phyloP scores from a whole-genome alignment of 2,329 filamentous ascomycete species.

The Dactylellina haptotyla region DNA sequence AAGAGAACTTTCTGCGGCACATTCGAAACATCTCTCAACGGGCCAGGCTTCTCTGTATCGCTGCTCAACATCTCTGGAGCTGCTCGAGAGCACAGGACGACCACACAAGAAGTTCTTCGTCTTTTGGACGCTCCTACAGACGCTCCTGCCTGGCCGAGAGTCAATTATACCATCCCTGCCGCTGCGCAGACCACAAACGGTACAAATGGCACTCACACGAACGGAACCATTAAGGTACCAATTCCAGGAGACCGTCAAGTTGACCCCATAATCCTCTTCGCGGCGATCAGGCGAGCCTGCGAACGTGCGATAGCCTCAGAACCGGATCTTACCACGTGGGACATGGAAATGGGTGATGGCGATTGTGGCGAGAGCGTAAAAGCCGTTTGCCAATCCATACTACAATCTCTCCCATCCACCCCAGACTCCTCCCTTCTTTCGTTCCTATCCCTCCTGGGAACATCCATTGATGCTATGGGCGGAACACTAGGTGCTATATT shows the following conservation, averaged over 20 bases:
- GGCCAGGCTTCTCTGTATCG: slow-evolving; percentile 76
- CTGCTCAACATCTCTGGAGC: slow-evolving; percentile 72
- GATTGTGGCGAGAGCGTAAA: slow-evolving; percentile 89
- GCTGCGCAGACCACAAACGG: slow-evolving; percentile 59
- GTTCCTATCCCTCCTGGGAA: slow-evolving; percentile 63
- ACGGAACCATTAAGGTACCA: slow-evolving; percentile 63
- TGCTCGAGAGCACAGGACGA: slow-evolving; percentile 66
- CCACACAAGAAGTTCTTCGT: slow-evolving; percentile 67
- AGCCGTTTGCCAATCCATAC: slow-evolving; percentile 79
- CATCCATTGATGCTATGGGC: slow-evolving; percentile 69
- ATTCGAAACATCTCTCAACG: slow-evolving; percentile 78
- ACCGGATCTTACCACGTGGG: slow-evolving; percentile 73
- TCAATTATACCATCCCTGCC: slow-evolving; percentile 68
- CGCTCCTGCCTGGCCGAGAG: slow-evolving; percentile 73
- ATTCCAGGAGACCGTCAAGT: slow-evolving; percentile 14
- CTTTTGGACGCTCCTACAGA: slow-evolving; percentile 75
- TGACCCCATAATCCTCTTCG: slow-evolving; percentile 62
- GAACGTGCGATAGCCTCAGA: slow-evolving; percentile 71
- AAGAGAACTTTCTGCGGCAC: slow-evolving; percentile 72
- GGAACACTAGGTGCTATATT: slow-evolving; percentile 72
- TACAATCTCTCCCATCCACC: slow-evolving; percentile 55
- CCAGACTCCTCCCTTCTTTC: slow-evolving; percentile 64
- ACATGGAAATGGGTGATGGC: slow-evolving; percentile 87
- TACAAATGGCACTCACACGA: slow-evolving; percentile 63
- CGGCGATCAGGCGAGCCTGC: slow-evolving; percentile 68